phyloP scores from a whole-genome alignment of 78 protist species.

The slime mould (Dictyostelium discoideum) region DNA sequence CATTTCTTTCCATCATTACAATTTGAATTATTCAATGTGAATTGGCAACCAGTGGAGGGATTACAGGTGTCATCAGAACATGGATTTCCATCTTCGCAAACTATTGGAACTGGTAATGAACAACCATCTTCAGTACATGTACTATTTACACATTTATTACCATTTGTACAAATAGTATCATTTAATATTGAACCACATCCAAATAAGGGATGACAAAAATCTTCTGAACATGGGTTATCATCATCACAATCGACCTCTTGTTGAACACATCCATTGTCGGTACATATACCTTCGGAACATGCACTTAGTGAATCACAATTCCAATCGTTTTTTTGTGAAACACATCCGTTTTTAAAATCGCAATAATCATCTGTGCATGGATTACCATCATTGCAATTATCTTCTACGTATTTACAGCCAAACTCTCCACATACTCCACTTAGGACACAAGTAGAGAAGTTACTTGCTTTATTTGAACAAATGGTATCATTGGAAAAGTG shows the following conservation, averaged over 20 bases:
- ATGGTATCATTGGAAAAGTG: too few relatives aligned
- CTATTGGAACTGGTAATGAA: neutral
- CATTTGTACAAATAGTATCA: neutral
- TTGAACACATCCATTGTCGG: neutral
- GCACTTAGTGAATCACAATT: neutral
- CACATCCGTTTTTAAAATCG: neutral
- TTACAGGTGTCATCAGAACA: neutral
- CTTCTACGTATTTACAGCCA: too few relatives aligned
- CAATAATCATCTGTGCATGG: constrained; percentile 22
- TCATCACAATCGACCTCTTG: neutral
- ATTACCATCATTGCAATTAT: neutral
- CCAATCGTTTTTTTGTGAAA: neutral
- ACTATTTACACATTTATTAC: neutral
- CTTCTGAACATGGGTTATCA: neutral
- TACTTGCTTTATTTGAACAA: too few relatives aligned
- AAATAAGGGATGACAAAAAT: neutral
- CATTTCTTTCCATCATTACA: neutral
- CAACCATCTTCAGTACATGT: neutral
- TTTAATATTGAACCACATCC: neutral
- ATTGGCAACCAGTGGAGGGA: neutral
- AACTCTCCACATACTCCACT: too few relatives aligned
- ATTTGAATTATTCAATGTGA: neutral
- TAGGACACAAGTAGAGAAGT: too few relatives aligned
- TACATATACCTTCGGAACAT: neutral
- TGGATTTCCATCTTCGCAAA: neutral